Evolutionary conservation across 1,139 yeast genomes (phyloP).

Genomic region (Zygoascus sp.): DNA sequence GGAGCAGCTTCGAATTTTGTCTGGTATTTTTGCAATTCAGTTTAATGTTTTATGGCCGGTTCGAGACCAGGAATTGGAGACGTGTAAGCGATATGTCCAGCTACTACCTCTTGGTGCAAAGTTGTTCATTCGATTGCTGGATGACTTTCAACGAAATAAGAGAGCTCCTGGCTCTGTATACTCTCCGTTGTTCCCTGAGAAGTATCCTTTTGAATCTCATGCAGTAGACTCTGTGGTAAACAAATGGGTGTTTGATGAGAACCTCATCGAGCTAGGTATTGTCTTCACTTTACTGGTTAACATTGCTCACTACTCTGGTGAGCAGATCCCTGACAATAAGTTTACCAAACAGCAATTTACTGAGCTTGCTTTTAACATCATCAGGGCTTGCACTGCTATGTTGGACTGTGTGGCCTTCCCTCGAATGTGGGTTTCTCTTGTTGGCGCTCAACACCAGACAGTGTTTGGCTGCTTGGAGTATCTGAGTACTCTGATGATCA

Average conservation of each 20-base stretch:
- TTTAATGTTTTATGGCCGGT: slow-evolving; percentile 33
- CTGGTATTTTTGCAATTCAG: slow-evolving; percentile 34
- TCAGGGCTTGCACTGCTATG: slow-evolving; percentile 40
- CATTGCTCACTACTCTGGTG: slow-evolving; percentile 41
- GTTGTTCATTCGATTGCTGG: slow-evolving; percentile 29
- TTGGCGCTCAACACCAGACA: slow-evolving; percentile 45
- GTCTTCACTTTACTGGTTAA: slow-evolving; percentile 37
- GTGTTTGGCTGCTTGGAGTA: slow-evolving; percentile 61
- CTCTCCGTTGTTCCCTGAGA: slow-evolving; percentile 56
- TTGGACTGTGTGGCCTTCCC: slow-evolving; percentile 38
- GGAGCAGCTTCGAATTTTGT: slow-evolving; percentile 31
- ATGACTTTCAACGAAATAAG: slow-evolving; percentile 22
- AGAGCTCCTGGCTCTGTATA: slow-evolving; percentile 23
- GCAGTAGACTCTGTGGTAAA: slow-evolving; percentile 74
- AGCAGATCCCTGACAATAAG: slow-evolving; percentile 53
- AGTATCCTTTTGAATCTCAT: slow-evolving; percentile 58
- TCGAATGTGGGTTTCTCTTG: slow-evolving; percentile 36
- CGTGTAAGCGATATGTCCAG: slow-evolving; percentile 32
- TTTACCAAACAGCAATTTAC: slow-evolving; percentile 43
- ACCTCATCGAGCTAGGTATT: slow-evolving; percentile 60
- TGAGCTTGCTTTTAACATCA: slow-evolving; percentile 33
- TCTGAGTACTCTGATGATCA: slow-evolving; percentile 33
- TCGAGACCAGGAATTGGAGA: slow-evolving; percentile 28
- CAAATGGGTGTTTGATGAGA: slow-evolving; percentile 67
- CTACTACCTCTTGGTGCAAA: slow-evolving; percentile 33